Evolutionary conservation across 805 yeast species (phyloP), one percentile per base, ranked within the genome.

Genomic region (Wickerhamiella sorbophila): DNA sequence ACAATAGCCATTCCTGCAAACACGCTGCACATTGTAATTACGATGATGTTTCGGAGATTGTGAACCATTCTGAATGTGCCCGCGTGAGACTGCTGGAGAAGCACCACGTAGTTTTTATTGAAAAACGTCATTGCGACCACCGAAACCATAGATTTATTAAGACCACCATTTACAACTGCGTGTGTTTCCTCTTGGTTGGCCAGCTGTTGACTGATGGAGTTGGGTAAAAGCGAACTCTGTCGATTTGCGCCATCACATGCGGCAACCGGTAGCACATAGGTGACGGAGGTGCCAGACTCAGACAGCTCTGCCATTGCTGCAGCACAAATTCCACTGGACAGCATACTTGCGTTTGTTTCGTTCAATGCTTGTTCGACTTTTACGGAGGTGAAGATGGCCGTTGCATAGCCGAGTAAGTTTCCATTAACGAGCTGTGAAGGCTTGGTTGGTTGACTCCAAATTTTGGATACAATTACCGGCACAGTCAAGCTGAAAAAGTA

Each of bases 1-100:
- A 48, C 41, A 2, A 51, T 24, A 29, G 49, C 43, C 50, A 50
- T 50, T 1, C 47, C 52, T 2, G 46, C 51, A 3, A 45, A 51
- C 9, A 48, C 45, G 6, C 41, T 34, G 32, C 48, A 43, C 38
- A 52, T 39, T 5, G 52, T 33, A 12, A 45, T 40, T 18, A 50
- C 33, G 4, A 52, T 39, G 32, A 44, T 46, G 27, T 41, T 43
- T 4, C 52, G 44, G 31, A 51, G 42, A 10, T 33, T 40, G 20
- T 47, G 44, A 3, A 50, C 44, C 52, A 50, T 49, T 1, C 36
- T 31, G 39, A 39, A 50, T 3, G 48, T 52, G 6, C 47, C 45
- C 1, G 38, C 15, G 22, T 49, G 51, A 4, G 48, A 36, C 29
- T 50, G 54, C 24, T 45, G 34, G 16, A 48, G 46, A 0, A 50